A percentile compares a stretch with the other conserved stretches of the same genome.
Evolutionary conservation across 2,329 filamentous ascomycete genomes (phyloP).

Genomic region (Orbilia ellipsospora): DNA sequence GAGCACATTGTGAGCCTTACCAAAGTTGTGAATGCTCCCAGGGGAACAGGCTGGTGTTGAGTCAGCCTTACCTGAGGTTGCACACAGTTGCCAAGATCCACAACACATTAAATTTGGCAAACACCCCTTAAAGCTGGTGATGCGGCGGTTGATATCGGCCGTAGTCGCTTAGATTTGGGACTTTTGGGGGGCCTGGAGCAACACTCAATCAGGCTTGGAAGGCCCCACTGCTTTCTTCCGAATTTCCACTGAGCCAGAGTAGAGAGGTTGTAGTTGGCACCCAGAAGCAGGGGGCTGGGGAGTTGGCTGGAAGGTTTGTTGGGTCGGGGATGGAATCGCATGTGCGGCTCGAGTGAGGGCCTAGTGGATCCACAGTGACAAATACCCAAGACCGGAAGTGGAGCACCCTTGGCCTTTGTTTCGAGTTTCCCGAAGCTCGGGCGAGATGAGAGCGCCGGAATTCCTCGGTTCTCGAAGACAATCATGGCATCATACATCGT

Average conservation of each 20-base stretch:
- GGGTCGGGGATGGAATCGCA: conserved; percentile 31
- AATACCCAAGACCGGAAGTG: conserved; percentile 50
- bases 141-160: conserved; percentile 8
- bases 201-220: not conserved
- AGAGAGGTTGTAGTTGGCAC: conserved; percentile 28
- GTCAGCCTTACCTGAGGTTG: conserved; percentile 54
- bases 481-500: conserved; percentile 8
- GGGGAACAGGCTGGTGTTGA: conserved; percentile 38
- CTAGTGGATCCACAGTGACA: conserved; percentile 52
- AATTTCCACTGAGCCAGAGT: conserved; percentile 33
- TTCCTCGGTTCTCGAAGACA: not conserved
- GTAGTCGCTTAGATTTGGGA: conserved; percentile 9
- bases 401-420: conserved; percentile 18
- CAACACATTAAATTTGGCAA: conserved; percentile 30
- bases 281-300: conserved; percentile 16
- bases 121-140: not conserved
- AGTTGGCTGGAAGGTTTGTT: conserved; percentile 5
- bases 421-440: conserved; percentile 26
- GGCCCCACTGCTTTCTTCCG: conserved; percentile 20
- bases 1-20: conserved; percentile 35
- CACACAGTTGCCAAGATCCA: conserved; percentile 40
- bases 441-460: conserved; percentile 11
- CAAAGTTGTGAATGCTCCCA: conserved; percentile 8
- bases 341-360: conserved; percentile 41
- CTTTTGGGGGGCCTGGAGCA: not conserved